Evolutionary conservation across 352 stramenopile species (phyloP), one percentile per base, ranked within the genome.

Genomic region (Globisporangium viniferum): DNA sequence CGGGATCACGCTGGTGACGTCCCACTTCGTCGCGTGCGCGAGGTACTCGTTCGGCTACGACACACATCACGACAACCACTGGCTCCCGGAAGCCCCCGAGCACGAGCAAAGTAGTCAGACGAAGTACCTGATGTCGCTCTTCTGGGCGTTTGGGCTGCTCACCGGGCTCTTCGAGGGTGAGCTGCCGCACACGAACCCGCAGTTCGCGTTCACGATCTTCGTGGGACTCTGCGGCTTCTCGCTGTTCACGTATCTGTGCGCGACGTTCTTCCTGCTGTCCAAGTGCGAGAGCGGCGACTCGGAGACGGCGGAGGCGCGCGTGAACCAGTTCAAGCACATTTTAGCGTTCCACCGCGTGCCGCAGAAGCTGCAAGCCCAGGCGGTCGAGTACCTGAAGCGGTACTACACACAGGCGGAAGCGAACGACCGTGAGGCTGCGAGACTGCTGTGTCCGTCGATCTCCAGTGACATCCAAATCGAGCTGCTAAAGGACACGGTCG

Each of bases 211-310:
- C 44, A 91, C 79, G 5, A 84, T 89, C 36, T 55, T 77, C 5
- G 80, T 90, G 31, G 74, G 73, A 22, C 58, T 91, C 14, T 80
- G 80, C 33, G 82, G 84, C 1, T 91, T 92, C 68, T 79, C 79
- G 10, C 65, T 92, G 24, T 92, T 92, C 58, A 90, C 84, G 60
- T 83, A 86, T 33, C 60, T 92, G 1, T 91, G 80, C 39, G 82
- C 82, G n/a, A 91, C 84, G 10, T 88, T 92, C 44, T 92, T 92
- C 63, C 76, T 89, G 54, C 67, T 92, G 2, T 91, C 82, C 48
- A 92, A 92, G 59, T 92, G 84, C 56, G 84, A 90, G 73, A 72
- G 69, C 36, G 78, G 79, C 20, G 80, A 84, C 29, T 68, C 73
- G 1, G 84, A 92, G 64, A 76, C 75, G 2, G 73, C 82, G 9